Conservation (phyloP, 345 rosid genomes). For the Jatropha curcas region DNA sequence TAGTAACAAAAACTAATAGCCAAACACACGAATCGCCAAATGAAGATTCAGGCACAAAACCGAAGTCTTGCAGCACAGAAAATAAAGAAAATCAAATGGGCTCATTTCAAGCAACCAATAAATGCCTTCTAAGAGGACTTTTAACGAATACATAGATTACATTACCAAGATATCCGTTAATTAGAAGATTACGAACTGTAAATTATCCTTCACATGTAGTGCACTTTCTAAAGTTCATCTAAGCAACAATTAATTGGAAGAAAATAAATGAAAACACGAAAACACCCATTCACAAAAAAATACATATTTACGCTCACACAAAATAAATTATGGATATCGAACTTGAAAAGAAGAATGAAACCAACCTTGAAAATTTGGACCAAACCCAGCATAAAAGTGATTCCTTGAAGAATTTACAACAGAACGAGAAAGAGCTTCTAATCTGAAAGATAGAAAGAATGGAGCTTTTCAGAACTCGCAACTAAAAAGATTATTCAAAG, state of each 20-base stretch:
- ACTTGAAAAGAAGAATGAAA: not conserved
- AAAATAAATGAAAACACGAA: not conserved
- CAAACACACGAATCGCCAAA: not conserved
- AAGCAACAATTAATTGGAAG: not conserved
- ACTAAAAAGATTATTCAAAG: slow-evolving; percentile 4
- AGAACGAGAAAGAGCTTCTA: not conserved
- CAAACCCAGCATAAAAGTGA: slow-evolving; percentile 7
- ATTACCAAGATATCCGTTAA: not conserved
- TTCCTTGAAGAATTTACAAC: slow-evolving; percentile 4
- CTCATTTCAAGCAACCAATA: not conserved
- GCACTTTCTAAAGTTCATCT: not conserved
- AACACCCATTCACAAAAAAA: not conserved
- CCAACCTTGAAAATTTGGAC: slow-evolving; percentile 32
- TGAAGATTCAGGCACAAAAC: not conserved
- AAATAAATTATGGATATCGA: not conserved
- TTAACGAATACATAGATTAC: slow-evolving; percentile 20
- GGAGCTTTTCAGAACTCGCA: not conserved
- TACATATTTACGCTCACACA: too few species aligned
- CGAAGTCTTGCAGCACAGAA: not conserved
- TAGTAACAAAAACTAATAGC: not conserved
- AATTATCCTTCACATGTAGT: not conserved
- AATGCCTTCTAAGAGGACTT: slow-evolving; percentile 16
- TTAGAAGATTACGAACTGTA: not conserved
- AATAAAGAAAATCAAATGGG: not conserved
- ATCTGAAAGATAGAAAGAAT: slow-evolving; percentile 19